phyloP scores from a whole-genome alignment of 148 eudicot genomes.

The Selenicereus undatus region DNA sequence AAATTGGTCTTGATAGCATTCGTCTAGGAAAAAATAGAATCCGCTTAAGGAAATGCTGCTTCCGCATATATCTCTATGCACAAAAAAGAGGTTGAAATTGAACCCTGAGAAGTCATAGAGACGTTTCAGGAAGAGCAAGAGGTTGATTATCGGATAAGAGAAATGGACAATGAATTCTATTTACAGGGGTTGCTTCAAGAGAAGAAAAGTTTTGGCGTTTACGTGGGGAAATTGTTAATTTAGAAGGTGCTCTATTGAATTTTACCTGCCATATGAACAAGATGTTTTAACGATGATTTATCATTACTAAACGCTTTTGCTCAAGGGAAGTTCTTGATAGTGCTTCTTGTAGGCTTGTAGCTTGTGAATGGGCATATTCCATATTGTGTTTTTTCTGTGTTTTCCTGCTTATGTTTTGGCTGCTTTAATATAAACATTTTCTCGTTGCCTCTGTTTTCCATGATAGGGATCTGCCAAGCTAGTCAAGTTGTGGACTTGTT shows the following conservation, averaged over 20 bases:
- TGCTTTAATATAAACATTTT: not conserved
- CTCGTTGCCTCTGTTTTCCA: not conserved
- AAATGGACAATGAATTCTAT: not conserved
- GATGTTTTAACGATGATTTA: too few relatives aligned
- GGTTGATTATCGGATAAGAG: not conserved
- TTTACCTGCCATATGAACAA: too few relatives aligned
- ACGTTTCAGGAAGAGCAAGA: not conserved
- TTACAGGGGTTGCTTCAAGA: not conserved
- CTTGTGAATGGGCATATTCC: not conserved
- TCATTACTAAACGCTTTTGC: not conserved
- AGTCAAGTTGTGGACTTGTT: conserved; percentile 80
- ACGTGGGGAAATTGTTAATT: not conserved
- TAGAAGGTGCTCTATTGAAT: not conserved
- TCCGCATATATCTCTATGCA: not conserved
- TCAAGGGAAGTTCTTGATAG: not conserved
- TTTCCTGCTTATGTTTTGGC: not conserved
- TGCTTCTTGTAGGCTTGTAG: not conserved
- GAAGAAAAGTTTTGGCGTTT: not conserved
- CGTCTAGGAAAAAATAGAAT: not conserved
- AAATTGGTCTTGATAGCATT: not conserved
- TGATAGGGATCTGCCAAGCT: conserved; percentile 66
- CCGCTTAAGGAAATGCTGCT: not conserved
- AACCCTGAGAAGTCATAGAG: not conserved
- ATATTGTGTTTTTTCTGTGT: not conserved
- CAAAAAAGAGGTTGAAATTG: not conserved